Evolutionary conservation across 257 asterid genomes (phyloP), one percentile per base, ranked within the genome.

Genomic region (Solanum clarkiae): DNA sequence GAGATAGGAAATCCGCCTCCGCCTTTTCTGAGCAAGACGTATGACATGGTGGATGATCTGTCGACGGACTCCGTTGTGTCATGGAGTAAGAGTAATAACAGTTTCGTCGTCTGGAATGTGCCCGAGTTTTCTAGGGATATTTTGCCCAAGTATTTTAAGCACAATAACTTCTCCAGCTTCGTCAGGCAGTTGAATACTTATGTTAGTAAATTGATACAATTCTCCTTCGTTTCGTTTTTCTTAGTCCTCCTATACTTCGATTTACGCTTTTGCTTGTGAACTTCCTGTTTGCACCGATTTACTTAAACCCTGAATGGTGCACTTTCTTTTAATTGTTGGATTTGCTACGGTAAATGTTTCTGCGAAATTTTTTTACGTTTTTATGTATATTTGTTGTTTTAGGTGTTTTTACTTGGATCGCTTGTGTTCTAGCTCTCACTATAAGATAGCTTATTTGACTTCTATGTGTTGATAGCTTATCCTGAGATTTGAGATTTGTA

Each of bases 151-250:
- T 88, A 91, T 84, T 94, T 94, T 92, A 94, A 94, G 92, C 98
- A 94, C 91, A 92, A 80, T 63, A 94, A 94, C 86, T 94, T 94
- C 91, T 93, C 98, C 87, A 94, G 98, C 91, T 94, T 93, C 88
- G 93, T 94, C 83, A 93, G 98, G 84, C 98, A 94, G 90, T 82
- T 94, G 83, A 94, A 94, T 85, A 94, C 97, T 89, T 94, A 94
- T 87, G 98, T 94, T 22, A 84, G 95, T 65, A 26, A 65, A 65
- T 63, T 5, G 51, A 10, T 53, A 26, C 1, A 22, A 75, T 24
- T 57, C 83, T 8, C 60, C 83, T 49, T 49, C 57, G 56, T 51
- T 57, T 49, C 14, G 3, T 51, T 13, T 1, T 24, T 26, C 40
- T 54, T 53, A 10, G 5, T 16, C 1, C 2, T 24, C 7, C 14